Base-by-base conservation (phyloP, 352 stramenopile species). In the Pythium dissotocum region DNA sequence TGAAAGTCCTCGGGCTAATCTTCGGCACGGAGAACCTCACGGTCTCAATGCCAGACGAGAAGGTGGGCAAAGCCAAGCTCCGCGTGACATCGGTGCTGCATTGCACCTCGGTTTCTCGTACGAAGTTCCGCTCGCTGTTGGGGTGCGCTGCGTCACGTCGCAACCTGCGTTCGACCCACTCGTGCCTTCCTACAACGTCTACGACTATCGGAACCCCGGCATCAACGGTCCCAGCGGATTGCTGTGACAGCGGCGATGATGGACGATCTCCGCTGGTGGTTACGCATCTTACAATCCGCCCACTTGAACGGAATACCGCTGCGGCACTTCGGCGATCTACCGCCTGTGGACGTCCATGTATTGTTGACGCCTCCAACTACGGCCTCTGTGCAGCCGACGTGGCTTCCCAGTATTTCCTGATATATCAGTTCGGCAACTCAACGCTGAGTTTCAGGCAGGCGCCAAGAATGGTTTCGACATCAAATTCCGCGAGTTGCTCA, bases 401-500 rank as follows among this genome's bases (percentile, higher is more conserved):
- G n/a, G n/a, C n/a, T n/a, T n/a, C n/a, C n/a, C n/a, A n/a, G n/a
- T n/a, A n/a, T n/a, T n/a, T n/a, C n/a, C n/a, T n/a, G n/a, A n/a
- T n/a, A n/a, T n/a, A n/a, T n/a, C n/a, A n/a, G n/a, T n/a, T n/a
- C n/a, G 0, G 2, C 5, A 8, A 2, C 12, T 53, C 0, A 33
- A 60, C 12, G 12, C 2, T 2, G 48, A 16, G 14, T 65, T 46
- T 32, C 35, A 32, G 7, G 52, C 13, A 6, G 60, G 60, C 32
- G 16, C 6, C 9, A 35, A n/a, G 2, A 58, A 52, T 24, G 21
- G 54, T 18, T 78, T 72, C 28, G 68, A 76, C 24, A 78, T 78
- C 35, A 76, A 73, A 16, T 78, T 65, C 13, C 61, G 68, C 4
- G 64, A 73, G 18, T 40, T 78, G 0, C 40, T 75, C 3, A 52